A percentile compares a stretch with the other conserved stretches of the same genome.
Conservation (phyloP, 2,329 filamentous ascomycete genomes). For the Karstenula rhodostoma region DNA sequence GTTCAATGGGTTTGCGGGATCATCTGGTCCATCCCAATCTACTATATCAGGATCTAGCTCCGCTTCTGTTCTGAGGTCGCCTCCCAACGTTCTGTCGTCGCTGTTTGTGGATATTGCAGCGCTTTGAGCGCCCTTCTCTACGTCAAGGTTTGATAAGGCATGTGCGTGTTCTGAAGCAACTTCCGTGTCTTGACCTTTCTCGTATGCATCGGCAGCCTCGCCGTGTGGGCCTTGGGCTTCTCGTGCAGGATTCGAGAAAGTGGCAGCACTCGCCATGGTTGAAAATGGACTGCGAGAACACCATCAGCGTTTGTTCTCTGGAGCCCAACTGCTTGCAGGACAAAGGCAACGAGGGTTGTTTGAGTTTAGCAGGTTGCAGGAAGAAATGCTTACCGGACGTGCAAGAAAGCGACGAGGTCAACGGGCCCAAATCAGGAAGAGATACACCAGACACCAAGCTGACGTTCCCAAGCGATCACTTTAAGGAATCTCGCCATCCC, state of each 20-base stretch:
- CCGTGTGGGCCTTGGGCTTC: conserved; percentile 31
- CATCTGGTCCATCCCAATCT: conserved; percentile 47
- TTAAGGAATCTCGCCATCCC: conserved; percentile 5
- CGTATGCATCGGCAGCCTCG: conserved; percentile 32
- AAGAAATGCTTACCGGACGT: background rate
- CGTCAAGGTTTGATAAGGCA: conserved; percentile 23
- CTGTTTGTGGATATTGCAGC: conserved; percentile 34
- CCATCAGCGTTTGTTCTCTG: background rate
- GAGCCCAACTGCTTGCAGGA: background rate
- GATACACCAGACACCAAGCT: background rate
- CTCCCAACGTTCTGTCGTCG: conserved; percentile 35
- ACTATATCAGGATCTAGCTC: conserved; percentile 40
- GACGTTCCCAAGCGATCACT: background rate
- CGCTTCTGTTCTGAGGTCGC: conserved; percentile 14
- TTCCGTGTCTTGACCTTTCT: conserved; percentile 40
- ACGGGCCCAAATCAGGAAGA: background rate
- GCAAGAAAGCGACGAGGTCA: background rate
- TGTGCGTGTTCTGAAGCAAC: conserved; percentile 23
- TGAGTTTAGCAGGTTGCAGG: background rate
- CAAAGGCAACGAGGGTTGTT: background rate
- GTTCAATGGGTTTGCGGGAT: conserved; percentile 51
- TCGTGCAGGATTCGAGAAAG: conserved; percentile 25
- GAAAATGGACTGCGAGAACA: background rate
- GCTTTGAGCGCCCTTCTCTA: conserved; percentile 39
- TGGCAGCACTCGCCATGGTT: conserved; percentile 35